A percentile compares a stretch with the other conserved stretches of the same genome.
These are phyloP conservation scores for Colletotrichum godetiae DNA, from an alignment of 2,329 filamentous ascomycete genomes.

Conservation along the genomic window DNA sequence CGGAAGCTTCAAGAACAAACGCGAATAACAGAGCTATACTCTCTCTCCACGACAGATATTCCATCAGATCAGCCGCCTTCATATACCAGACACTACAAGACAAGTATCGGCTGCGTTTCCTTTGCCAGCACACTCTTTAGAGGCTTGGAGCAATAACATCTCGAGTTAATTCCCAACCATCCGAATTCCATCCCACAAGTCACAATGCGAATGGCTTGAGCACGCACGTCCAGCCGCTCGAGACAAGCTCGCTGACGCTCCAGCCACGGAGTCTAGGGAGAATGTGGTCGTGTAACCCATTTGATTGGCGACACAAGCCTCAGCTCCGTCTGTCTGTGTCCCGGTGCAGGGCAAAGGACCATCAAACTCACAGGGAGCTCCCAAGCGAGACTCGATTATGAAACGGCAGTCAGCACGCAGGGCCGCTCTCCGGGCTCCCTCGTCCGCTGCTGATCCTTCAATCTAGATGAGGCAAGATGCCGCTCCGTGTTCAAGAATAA, in stretches of 20 bases:
- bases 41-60: background rate
- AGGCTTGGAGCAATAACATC: background rate
- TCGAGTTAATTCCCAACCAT: slow-evolving; percentile 9
- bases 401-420: slow-evolving; percentile 16
- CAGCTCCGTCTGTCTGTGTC: background rate
- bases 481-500: slow-evolving; percentile 27
- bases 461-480: slow-evolving; percentile 33
- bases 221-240: slow-evolving; percentile 19
- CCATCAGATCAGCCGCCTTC: background rate
- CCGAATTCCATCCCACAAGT: background rate
- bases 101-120: background rate
- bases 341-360: background rate
- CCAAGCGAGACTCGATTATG: slow-evolving; percentile 6
- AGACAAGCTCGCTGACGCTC: background rate
- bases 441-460: slow-evolving; percentile 30
- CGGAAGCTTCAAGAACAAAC: background rate
- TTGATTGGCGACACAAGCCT: slow-evolving; percentile 21
- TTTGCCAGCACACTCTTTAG: background rate
- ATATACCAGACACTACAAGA: background rate
- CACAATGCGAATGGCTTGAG: background rate
- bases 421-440: background rate
- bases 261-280: slow-evolving; percentile 7
- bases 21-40: background rate
- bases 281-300: slow-evolving; percentile 14
- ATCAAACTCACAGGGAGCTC: slow-evolving; percentile 2